Percentiles rank a stretch among this genome's conserved stretches.
These are phyloP conservation scores for Croton setiger DNA, from an alignment of 441 rosid species.

Conservation along the genomic window DNA sequence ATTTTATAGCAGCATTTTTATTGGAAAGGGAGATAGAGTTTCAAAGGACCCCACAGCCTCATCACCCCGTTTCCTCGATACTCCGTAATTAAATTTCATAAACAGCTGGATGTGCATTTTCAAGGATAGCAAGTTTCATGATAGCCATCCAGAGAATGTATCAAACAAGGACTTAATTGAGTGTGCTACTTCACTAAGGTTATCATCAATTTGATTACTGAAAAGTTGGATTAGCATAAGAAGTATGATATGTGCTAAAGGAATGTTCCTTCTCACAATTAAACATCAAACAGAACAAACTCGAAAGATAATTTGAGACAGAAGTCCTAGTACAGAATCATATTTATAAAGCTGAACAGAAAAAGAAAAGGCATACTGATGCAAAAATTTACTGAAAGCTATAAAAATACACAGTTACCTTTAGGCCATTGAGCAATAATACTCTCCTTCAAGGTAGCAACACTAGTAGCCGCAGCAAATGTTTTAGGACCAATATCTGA, in stretches of 20 bases:
- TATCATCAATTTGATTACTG: background rate
- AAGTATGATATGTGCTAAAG: background rate
- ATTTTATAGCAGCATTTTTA: background rate
- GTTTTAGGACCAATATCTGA: conserved; percentile 91
- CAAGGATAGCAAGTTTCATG: background rate
- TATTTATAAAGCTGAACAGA: background rate
- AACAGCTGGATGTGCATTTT: background rate
- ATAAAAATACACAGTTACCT: conserved; percentile 40
- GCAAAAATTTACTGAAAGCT: no score
- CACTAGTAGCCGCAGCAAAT: conserved; percentile 81
- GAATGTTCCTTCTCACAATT: background rate
- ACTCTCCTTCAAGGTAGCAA: conserved; percentile 85
- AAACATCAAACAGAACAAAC: background rate
- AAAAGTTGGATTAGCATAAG: background rate
- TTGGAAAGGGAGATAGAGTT: background rate
- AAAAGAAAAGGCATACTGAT: background rate
- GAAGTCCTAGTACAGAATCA: background rate
- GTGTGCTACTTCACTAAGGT: background rate
- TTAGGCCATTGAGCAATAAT: conserved; percentile 94
- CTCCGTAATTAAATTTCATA: background rate
- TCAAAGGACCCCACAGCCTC: background rate
- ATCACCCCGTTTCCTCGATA: background rate
- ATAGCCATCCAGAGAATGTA: background rate
- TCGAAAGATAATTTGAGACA: background rate
- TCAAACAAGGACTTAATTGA: conserved; percentile 8